Conservation (phyloP, 441 rosid genomes). For the Breynia disticha region DNA sequence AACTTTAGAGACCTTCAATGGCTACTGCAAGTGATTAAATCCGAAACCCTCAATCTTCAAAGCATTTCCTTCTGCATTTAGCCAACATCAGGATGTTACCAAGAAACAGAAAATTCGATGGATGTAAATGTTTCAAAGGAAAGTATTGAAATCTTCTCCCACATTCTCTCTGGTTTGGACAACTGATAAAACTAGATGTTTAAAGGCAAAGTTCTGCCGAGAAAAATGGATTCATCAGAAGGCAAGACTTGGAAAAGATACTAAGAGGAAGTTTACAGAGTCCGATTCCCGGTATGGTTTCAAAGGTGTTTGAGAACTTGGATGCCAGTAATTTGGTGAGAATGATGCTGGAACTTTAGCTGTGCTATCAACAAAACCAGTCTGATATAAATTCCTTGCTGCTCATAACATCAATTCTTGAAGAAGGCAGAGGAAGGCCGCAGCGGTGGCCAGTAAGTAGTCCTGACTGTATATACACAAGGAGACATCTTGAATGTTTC, state of each 20-base stretch:
- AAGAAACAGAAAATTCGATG: constrained; percentile 57
- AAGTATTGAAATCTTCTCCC: constrained; percentile 32
- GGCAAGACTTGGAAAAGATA: constrained; percentile 66
- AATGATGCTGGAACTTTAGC: constrained; percentile 84
- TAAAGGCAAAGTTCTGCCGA: constrained; percentile 51
- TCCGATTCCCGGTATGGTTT: constrained; percentile 81
- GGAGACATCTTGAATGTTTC: constrained; percentile 88
- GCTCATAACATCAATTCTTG: constrained; percentile 76
- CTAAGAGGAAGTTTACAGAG: constrained; percentile 64
- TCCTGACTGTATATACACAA: constrained; percentile 50
- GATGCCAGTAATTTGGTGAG: constrained; percentile 57
- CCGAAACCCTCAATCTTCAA: constrained; percentile 42
- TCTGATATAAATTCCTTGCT: constrained; percentile 59
- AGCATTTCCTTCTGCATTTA: constrained; percentile 54
- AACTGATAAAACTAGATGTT: constrained; percentile 58
- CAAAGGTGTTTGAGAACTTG: constrained; percentile 69
- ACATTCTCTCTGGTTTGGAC: constrained; percentile 56
- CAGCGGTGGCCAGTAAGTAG: constrained; percentile 68
- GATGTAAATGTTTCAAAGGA: constrained; percentile 45
- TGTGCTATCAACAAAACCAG: constrained; percentile 74
- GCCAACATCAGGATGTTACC: constrained; percentile 46
- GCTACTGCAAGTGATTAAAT: constrained; percentile 50
- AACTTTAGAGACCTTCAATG: constrained; percentile 50
- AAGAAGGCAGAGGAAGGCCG: constrained; percentile 81
- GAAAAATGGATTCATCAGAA: constrained; percentile 57